A percentile compares a stretch with the other conserved stretches of the same genome.
Conservation (phyloP, 176 grass and related monocot genomes). For the Carex scoparia region DNA sequence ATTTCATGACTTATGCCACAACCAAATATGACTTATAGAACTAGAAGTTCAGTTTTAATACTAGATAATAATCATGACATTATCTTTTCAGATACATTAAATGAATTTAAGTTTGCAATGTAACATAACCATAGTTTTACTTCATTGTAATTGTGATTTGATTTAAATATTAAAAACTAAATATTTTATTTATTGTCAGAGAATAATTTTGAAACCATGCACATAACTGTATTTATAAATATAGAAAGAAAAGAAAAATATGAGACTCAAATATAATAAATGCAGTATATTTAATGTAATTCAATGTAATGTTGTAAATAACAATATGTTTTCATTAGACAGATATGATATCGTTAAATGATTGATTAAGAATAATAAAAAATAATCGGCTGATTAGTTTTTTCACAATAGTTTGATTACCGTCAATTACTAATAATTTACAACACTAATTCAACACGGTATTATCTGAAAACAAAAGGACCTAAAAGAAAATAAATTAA, state of each 20-base stretch:
- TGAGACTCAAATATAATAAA: not conserved
- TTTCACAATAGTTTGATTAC: too few relatives aligned
- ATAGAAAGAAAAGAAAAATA: not conserved
- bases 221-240: not conserved
- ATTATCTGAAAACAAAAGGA: constrained; percentile 1
- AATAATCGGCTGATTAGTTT: too few relatives aligned
- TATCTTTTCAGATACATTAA: not conserved
- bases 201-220: not conserved
- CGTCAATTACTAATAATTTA: too few relatives aligned
- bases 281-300: not conserved
- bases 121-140: not conserved
- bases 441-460: not conserved
- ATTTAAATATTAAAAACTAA: not conserved
- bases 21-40: too few relatives aligned
- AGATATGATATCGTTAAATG: too few relatives aligned
- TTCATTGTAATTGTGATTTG: not conserved
- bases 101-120: not conserved
- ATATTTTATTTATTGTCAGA: not conserved
- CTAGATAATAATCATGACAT: not conserved
- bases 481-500: not conserved
- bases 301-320: not conserved
- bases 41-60: not conserved
- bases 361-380: too few relatives aligned
- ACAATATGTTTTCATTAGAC: too few relatives aligned
- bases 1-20: too few relatives aligned